phyloP scores from a whole-genome alignment of 73 alveolate species.

The Tetrahymena elliotti region DNA sequence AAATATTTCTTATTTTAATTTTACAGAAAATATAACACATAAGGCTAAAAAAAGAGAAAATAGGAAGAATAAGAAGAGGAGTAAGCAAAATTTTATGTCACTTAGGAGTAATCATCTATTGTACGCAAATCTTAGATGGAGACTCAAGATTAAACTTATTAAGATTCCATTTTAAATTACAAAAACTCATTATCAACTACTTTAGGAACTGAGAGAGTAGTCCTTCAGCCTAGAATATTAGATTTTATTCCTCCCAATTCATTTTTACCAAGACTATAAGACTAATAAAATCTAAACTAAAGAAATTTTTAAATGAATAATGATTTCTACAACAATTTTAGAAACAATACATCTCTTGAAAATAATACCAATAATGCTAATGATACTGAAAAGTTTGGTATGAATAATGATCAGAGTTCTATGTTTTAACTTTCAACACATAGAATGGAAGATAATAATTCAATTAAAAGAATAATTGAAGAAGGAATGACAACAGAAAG shows the following conservation, averaged over 20 bases:
- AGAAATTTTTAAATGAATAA: neutral
- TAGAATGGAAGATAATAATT: neutral
- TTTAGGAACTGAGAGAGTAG: neutral
- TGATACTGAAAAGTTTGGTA: neutral
- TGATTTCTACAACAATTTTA: neutral
- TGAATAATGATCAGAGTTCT: neutral
- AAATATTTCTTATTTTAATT: neutral
- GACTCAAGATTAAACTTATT: neutral
- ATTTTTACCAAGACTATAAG: neutral
- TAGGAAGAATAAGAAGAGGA: neutral
- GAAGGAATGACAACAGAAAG: neutral
- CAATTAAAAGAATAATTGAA: neutral
- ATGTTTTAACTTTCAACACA: neutral
- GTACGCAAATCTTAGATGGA: neutral
- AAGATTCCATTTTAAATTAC: neutral
- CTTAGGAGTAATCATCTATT: neutral
- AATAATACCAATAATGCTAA: neutral
- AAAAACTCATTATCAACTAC: neutral
- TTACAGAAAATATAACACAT: neutral
- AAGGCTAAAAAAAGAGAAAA: neutral
- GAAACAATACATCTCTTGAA: neutral
- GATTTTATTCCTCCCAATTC: neutral
- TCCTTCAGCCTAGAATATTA: neutral
- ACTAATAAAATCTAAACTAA: neutral
- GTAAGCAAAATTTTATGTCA: neutral